phyloP scores from a whole-genome alignment of 1,284 basidiomycete species.

The Ustilago lituana region DNA sequence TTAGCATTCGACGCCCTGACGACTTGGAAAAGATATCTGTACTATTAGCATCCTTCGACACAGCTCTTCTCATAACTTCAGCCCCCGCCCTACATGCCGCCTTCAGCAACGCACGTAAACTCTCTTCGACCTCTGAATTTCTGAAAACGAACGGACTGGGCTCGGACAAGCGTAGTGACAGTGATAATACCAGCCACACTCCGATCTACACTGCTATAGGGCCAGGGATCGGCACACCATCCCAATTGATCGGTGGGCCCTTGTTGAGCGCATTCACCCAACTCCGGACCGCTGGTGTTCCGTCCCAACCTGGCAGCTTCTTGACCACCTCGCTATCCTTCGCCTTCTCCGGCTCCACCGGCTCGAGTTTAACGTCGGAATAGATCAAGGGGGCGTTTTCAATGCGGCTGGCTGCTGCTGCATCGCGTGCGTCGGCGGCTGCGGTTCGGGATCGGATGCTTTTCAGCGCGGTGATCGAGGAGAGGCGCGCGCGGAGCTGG shows the following conservation, averaged over 20 bases:
- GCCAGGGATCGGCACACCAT: constrained; percentile 7
- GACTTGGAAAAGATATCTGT: too few relatives aligned
- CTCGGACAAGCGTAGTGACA: too few relatives aligned
- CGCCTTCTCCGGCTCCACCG: neutral
- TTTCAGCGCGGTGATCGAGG: constrained; percentile 7
- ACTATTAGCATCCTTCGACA: too few relatives aligned
- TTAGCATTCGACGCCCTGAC: too few relatives aligned
- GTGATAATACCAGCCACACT: too few relatives aligned
- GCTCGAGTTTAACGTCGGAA: constrained; percentile 1
- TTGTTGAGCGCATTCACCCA: constrained; percentile 4
- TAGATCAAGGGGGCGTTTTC: constrained; percentile 9
- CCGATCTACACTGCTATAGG: neutral
- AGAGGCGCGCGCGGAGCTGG: constrained; percentile 4
- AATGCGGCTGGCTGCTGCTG: constrained; percentile 1
- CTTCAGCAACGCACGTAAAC: too few relatives aligned
- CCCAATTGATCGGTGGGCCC: constrained; percentile 1
- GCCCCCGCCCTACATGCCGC: too few relatives aligned
- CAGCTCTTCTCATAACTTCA: too few relatives aligned
- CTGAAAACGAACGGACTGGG: too few relatives aligned
- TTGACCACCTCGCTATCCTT: neutral
- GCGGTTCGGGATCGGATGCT: neutral
- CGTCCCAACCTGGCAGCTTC: neutral
- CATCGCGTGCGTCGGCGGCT: neutral
- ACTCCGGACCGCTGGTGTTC: neutral
- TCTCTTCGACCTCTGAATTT: too few relatives aligned